phyloP scores from a whole-genome alignment of 2,329 filamentous ascomycete genomes.

The Trichoderma simmonsii region DNA sequence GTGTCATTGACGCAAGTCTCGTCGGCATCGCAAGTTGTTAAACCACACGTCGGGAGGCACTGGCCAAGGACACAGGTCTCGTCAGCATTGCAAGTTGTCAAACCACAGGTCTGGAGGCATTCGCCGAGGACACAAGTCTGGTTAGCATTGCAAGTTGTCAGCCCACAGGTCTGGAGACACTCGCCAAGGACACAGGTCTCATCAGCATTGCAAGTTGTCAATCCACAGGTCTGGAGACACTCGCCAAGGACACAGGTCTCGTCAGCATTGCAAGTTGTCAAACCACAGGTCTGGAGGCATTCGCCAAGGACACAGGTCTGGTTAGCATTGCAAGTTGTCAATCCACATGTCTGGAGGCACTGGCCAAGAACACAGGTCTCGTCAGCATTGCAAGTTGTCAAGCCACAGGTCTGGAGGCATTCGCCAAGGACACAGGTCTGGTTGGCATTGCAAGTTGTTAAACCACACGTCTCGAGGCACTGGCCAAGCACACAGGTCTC shows the following conservation, averaged over 20 bases:
- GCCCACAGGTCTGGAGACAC: not conserved
- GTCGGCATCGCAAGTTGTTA: not conserved
- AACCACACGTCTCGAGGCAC: too few relatives aligned
- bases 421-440: not conserved
- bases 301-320: not conserved
- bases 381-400: not conserved
- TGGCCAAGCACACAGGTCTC: not conserved
- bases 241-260: not conserved
- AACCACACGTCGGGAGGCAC: not conserved
- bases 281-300: not conserved
- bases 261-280: not conserved
- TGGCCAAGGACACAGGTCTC: not conserved
- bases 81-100: not conserved
- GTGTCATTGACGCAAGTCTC: not conserved
- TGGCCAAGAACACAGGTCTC: not conserved
- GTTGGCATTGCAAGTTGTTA: too few relatives aligned
- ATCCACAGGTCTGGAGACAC: not conserved
- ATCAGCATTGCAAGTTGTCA: not conserved
- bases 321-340: not conserved
- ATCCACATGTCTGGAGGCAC: not conserved
- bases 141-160: not conserved
- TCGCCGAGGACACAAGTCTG: not conserved
- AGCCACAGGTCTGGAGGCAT: not conserved
- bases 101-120: not conserved
- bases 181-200: not conserved